Base-by-base conservation (phyloP, 495 filamentous ascomycete genomes). In the Trichoderma virens region DNA sequence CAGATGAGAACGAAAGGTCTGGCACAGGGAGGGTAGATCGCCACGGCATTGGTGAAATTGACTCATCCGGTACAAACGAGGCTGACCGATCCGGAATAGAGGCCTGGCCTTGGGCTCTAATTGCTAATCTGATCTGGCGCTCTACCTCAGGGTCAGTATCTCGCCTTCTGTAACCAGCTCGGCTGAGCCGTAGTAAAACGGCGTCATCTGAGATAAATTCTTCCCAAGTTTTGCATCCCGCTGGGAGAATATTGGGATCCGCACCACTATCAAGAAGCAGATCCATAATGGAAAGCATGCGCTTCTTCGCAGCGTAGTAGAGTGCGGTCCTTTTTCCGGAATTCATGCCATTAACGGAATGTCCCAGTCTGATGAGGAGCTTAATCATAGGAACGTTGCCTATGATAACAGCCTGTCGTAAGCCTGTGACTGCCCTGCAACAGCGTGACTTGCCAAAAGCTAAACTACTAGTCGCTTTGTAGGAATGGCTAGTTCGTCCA, bases 321-420 rank as follows among this genome's bases (percentile, higher is more conserved):
- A 73, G 69, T 64, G 70, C 70, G 61, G 72, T 74, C 65, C 72
- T 72, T 43, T 62, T 67, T 69, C 72, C 72, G n/a, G 72, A 74
- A 41, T 74, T 62, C 43, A 62, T 69, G 72, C 72, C 34, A 35
- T 35, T 35, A 35, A 35, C 34, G 34, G 6, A 0, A 35, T 35
- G 2, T 0, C 34, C 34, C 2, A 0, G 0, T 3, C 34, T 35
- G 34, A 35, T 35, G 0, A 35, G 13, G 1, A 1, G 0, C 34
- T 35, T 13, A 13, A 3, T 3, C 34, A 35, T 2, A 1, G 34
- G 34, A 35, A 35, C 2, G 34, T 1, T 35, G 34, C 34, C 2
- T 2, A 3, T 35, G 34, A 35, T 13, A 35, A 2, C 34, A 35
- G 34, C 34, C 13, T 35, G 34, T 2, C 34, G 34, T 3, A 35